phyloP scores from a whole-genome alignment of 1,284 basidiomycete species.

The Cerrena zonata region DNA sequence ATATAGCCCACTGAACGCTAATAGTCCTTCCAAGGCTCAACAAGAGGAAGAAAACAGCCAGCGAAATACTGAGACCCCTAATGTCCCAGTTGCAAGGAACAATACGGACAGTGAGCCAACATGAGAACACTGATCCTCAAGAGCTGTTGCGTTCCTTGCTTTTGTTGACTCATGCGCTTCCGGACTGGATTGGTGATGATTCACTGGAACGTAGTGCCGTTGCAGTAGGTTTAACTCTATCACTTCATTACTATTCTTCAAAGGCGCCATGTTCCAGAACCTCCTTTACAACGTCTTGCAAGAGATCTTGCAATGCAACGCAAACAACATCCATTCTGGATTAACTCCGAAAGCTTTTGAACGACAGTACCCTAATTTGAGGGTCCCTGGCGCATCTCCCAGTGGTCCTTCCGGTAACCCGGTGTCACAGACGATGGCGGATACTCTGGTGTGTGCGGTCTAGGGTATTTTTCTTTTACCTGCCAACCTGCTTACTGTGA shows the following conservation, averaged over 20 bases:
- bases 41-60: slow-evolving; percentile 20
- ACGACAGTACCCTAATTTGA: not conserved
- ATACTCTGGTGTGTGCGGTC: not conserved
- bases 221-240: not conserved
- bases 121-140: slow-evolving; percentile 28
- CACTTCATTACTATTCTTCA: not conserved
- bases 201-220: slow-evolving; percentile 18
- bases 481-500: not conserved
- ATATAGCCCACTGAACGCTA: not conserved
- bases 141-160: slow-evolving; percentile 32
- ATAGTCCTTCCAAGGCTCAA: slow-evolving; percentile 45
- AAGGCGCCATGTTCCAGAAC: slow-evolving; percentile 26
- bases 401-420: not conserved
- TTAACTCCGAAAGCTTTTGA: slow-evolving; percentile 46
- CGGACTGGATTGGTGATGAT: slow-evolving; percentile 28
- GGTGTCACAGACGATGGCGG: not conserved
- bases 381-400: not conserved
- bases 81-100: slow-evolving; percentile 35
- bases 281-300: slow-evolving; percentile 39
- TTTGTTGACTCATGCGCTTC: slow-evolving; percentile 25
- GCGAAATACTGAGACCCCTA: slow-evolving; percentile 32
- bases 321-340: slow-evolving; percentile 34
- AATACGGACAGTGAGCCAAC: slow-evolving; percentile 25
- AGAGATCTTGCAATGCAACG: slow-evolving; percentile 33
- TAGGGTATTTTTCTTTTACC: not conserved